Conservation (phyloP, 2,329 filamentous ascomycete species). For the Botrytis elliptica region DNA sequence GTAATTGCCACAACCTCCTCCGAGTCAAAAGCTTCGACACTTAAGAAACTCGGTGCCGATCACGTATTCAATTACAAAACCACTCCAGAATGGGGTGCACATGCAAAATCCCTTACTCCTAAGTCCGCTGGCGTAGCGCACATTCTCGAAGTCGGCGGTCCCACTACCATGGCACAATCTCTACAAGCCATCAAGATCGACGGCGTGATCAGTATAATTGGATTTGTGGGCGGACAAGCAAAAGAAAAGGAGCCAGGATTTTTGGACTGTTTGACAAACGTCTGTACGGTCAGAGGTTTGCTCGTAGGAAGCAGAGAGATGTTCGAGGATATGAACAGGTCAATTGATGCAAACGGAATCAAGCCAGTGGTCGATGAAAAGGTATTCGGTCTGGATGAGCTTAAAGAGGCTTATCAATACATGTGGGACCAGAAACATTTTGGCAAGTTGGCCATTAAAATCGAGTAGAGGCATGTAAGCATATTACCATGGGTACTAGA, state of each 20-base stretch:
- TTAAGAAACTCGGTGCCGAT: constrained; percentile 45
- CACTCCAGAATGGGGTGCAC: constrained; percentile 43
- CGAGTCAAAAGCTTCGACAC: constrained; percentile 39
- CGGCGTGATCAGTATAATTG: constrained; percentile 44
- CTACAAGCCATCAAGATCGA: constrained; percentile 44
- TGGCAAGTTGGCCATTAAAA: constrained; percentile 22
- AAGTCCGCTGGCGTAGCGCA: constrained; percentile 44
- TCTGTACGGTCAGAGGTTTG: constrained; percentile 48
- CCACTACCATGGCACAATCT: constrained; percentile 43
- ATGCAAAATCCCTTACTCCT: constrained; percentile 41
- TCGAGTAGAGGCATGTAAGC: constrained; percentile 5
- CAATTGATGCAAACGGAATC: constrained; percentile 49
- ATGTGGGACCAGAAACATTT: constrained; percentile 48
- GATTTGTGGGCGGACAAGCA: constrained; percentile 38
- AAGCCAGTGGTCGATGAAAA: constrained; percentile 49
- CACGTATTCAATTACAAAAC: constrained; percentile 48
- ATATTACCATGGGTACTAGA: not conserved
- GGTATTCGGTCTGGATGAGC: constrained; percentile 47
- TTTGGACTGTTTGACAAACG: constrained; percentile 37
- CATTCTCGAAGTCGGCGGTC: constrained; percentile 47
- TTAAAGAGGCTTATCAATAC: constrained; percentile 49
- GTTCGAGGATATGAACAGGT: constrained; percentile 53
- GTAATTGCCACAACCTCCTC: constrained; percentile 47
- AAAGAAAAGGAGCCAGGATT: constrained; percentile 34
- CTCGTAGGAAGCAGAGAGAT: constrained; percentile 48